Conservation (phyloP, 73 alveolate species). For the Paramecium octaurelia region DNA sequence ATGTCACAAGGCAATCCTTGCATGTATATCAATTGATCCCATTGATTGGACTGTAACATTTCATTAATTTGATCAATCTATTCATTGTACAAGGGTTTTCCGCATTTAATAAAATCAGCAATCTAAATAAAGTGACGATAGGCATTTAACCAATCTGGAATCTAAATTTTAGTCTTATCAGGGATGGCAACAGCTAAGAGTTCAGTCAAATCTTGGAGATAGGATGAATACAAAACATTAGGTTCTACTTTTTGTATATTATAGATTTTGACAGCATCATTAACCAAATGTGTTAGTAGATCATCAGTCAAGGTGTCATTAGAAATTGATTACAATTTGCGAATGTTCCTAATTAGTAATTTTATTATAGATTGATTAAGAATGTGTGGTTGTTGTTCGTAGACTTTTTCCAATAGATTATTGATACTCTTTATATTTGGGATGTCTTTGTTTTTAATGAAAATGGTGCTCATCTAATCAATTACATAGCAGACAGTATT, state of each 20-base stretch:
- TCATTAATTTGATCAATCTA: background rate
- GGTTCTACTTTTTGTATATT: conserved; percentile 19
- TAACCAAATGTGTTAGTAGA: background rate
- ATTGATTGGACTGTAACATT: conserved; percentile 6
- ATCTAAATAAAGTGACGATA: background rate
- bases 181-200: conserved; percentile 28
- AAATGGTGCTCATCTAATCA: conserved; percentile 42
- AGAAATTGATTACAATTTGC: conserved; percentile 17
- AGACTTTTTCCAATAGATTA: background rate
- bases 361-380: background rate
- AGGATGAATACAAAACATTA: conserved; percentile 51
- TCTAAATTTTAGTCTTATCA: background rate
- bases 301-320: background rate
- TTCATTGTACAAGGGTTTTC: background rate
- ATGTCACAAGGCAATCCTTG: conserved; percentile 36
- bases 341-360: conserved; percentile 45
- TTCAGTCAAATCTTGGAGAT: conserved; percentile 55
- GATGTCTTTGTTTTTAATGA: conserved; percentile 1
- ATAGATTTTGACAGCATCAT: background rate
- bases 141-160: conserved; percentile 50
- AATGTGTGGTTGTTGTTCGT: background rate
- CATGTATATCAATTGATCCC: conserved; percentile 7
- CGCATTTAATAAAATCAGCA: conserved; percentile 43
- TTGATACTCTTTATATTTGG: background rate
- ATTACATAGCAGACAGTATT: conserved; percentile 67